These are phyloP conservation scores for Auriscalpium microsporum DNA, from an alignment of 768 basidiomycete genomes.

Conservation along the genomic window DNA sequence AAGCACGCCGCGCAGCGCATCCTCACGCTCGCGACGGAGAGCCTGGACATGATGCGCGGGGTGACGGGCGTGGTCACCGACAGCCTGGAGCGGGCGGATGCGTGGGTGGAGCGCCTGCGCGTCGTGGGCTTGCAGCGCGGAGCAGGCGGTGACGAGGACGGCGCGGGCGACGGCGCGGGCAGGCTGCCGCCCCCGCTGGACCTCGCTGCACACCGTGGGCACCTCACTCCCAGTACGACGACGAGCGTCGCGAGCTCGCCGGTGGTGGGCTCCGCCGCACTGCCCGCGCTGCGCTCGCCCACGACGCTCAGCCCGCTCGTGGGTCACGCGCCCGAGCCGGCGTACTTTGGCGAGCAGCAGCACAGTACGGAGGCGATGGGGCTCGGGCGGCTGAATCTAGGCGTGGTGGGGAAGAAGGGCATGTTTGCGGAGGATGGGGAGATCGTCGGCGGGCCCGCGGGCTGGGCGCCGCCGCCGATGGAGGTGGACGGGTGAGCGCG, in stretches of 20 bases:
- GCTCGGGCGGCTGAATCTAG: constrained; percentile 9
- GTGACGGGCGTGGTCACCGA: constrained; percentile 86
- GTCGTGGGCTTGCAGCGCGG: constrained; percentile 68
- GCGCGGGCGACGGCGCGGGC: not conserved
- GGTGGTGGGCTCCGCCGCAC: not conserved
- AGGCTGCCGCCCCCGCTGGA: constrained; percentile 7
- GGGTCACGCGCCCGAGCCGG: not conserved
- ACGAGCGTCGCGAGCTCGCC: constrained; percentile 11
- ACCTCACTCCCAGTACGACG: constrained; percentile 5
- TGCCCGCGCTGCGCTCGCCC: constrained; percentile 4
- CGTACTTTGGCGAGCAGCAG: constrained; percentile 4
- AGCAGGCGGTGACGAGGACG: constrained; percentile 1
- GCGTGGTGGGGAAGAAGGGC: constrained; percentile 12
- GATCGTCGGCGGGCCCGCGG: not conserved
- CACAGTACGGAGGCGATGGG: not conserved
- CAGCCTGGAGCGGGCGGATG: constrained; percentile 79
- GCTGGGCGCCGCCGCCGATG: constrained; percentile 6
- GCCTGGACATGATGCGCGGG: constrained; percentile 85
- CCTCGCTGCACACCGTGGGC: constrained; percentile 4
- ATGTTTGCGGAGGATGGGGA: constrained; percentile 16
- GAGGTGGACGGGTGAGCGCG: constrained; percentile 7
- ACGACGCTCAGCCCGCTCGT: constrained; percentile 7
- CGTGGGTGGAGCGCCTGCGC: constrained; percentile 81
- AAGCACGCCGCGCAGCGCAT: constrained; percentile 73
- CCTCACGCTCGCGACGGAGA: constrained; percentile 79